Conservation (phyloP, 257 asterid species). For the Capsicum rhomboideum region DNA sequence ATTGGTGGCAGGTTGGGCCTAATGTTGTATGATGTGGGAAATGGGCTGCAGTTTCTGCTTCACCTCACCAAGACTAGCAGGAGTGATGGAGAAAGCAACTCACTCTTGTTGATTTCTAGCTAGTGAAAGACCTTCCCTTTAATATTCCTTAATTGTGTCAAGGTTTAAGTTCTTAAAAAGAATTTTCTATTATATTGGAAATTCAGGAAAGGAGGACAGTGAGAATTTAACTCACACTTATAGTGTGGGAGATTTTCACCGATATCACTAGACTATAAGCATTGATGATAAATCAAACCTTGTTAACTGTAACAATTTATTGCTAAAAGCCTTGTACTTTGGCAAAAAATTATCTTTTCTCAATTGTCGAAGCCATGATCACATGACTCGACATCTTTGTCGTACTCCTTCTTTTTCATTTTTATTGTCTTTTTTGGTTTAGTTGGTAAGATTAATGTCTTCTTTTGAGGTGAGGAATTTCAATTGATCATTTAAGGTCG, state of each 20-base stretch:
- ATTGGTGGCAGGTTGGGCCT: conserved; percentile 45
- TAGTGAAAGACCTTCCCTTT: neutral
- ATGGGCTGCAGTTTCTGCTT: conserved; percentile 22
- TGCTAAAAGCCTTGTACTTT: neutral
- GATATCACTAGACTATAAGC: neutral
- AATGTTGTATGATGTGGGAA: conserved; percentile 39
- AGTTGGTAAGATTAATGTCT: too few species aligned
- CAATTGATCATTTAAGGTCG: too few species aligned
- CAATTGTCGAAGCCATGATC: too few species aligned
- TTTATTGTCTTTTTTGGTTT: too few species aligned
- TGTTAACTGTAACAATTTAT: neutral
- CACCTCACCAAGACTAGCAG: neutral
- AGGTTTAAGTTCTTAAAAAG: neutral
- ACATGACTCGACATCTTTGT: too few species aligned
- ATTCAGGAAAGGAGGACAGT: neutral
- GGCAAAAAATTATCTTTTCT: too few species aligned
- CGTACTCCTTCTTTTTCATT: too few species aligned
- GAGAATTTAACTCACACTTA: neutral
- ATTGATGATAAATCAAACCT: neutral
- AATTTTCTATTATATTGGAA: neutral
- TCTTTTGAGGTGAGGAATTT: too few species aligned
- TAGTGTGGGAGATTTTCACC: neutral
- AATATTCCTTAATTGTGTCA: neutral
- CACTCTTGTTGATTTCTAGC: neutral
- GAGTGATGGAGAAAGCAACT: neutral